Base-by-base conservation (phyloP, 345 rosid genomes). In the Erysimum cheiranthoides region DNA sequence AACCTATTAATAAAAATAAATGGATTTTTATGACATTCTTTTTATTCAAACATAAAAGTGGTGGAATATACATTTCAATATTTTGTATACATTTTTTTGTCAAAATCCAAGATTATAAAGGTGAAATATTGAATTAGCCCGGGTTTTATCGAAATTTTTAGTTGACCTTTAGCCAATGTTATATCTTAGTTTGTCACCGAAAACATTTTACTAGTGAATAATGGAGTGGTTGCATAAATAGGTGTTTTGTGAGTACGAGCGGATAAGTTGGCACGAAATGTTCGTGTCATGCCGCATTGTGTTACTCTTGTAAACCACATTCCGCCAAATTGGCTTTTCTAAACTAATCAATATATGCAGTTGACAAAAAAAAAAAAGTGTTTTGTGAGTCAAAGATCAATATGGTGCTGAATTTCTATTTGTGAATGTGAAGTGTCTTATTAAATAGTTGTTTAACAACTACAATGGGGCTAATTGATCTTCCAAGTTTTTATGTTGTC, bases 161-260 rank as follows among this genome's bases (percentile, higher is more conserved):
- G 35, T 62, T 61, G 45, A 32, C 17, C 57, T 32, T 31, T 46
- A 46, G 25, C 21, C 66, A 42, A 8, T 62, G 36, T 42, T 62
- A 36, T 8, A 40, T 17, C 10, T 28, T 42, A 10, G 46, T 51
- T 31, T 16, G 27, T 16, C n/a, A 38, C 0, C 18, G 14, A n/a
- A 36, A 18, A 11, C 6, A 65, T 10, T 18, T 5, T 11, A 25
- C 13, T 21, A 6, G 32, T 52, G 32, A 51, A 51, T 14, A 25
- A 51, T 11, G 7, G 13, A 10, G 11, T 50, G 14, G 28, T 21
- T 14, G 6, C 30, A 50, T 14, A 25, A 25, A 50, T 9, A 50
- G 6, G 4, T 5, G 58, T 27, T 52, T 54, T 45, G 49, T 45
- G 18, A 45, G 0, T 17, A n/a, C n/a, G n/a, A n/a, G n/a, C n/a